Base-by-base conservation (phyloP, 2,329 filamentous ascomycete genomes). In the Grosmannia huntii region DNA sequence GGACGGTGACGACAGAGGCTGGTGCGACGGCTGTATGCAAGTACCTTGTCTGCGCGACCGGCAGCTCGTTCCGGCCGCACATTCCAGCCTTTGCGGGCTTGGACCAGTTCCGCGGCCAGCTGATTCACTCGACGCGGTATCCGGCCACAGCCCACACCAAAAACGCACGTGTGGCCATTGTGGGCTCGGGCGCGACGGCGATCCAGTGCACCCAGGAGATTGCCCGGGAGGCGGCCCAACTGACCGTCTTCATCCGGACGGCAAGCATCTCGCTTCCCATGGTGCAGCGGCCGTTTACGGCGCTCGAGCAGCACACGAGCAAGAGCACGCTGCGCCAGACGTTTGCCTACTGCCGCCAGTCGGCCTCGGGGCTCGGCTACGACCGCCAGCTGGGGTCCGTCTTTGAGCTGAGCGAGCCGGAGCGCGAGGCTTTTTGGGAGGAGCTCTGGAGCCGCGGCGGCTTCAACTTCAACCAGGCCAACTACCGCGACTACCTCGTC, bases 241-340 rank as follows among this genome's bases (percentile, higher is more conserved):
- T 73, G 41, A 70, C 67, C 2, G 76, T 83, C 2, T 82, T 82
- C 64, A 76, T 84, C 60, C 72, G 82, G 21, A 84, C 78, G 2
- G 79, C 82, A 0, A 83, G 82, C 59, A 73, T 79, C 14, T 78
- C 76, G 14, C 65, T 85, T 0, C 83, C 83, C 0, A 83, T 85
- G 78, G 68, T 73, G 1, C 78, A 82, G 62, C 67, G 71, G 1
- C 57, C 67, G 2, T 63, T 82, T 1, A 71, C 72, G 0, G 69
- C 66, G 36, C 70, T 78, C 49, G 74, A 80, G 57, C 73, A 80
- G 61, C 68, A 75, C 23, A 69, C 68, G 28, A 64, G 63, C 7
- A 73, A 72, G 50, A 63, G 63, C 0, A 64, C 62, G 1, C 75
- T 75, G 36, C 65, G 65, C 0, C 63, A 68, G 9, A 65, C 80